Base-by-base conservation (phyloP, 768 basidiomycete genomes). In the Phaeotremella skinneri region DNA sequence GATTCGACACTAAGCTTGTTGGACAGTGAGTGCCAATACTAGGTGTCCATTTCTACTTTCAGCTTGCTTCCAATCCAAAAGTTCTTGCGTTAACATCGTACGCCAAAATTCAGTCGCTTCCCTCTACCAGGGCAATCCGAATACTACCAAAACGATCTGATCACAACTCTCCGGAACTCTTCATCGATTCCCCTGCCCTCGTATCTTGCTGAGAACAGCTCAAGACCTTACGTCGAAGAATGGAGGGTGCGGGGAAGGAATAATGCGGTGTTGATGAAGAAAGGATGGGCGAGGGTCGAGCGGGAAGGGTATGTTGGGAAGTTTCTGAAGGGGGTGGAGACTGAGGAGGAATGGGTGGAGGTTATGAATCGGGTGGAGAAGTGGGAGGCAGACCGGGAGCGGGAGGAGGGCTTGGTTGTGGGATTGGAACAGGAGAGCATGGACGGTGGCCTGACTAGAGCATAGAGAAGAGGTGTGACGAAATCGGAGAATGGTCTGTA, bases 91-190 rank as follows among this genome's bases (percentile, higher is more conserved):
- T n/a, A n/a, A n/a, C n/a, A n/a, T n/a, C n/a, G n/a, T n/a, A n/a
- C n/a, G n/a, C n/a, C n/a, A n/a, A n/a, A n/a, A n/a, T n/a, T n/a
- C n/a, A n/a, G n/a, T n/a, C n/a, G n/a, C n/a, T n/a, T n/a, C 34
- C 37, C 37, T 9, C n/a, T 39, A 39, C 37, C 9, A 39, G n/a
- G n/a, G 11, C 37, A 39, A 39, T 39, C 37, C 37, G 37, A 39
- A 39, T 39, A 39, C n/a, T 39, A 39, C n/a, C 37, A 39, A 39
- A 39, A 39, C 37, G 37, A 39, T 39, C 37, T 39, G 37, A 39
- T 39, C 9, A 9, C 37, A 9, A 9, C n/a, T 39, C 9, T 39
- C 37, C 37, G 37, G n/a, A n/a, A 39, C 9, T n/a, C 11, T 9
- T 39, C 37, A n/a, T 9, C 9, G 37, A 39, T 39, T n/a, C 37